Evolutionary conservation across 2,329 filamentous ascomycete genomes (phyloP).

Genomic region (Trichoderma brevicompactum): DNA sequence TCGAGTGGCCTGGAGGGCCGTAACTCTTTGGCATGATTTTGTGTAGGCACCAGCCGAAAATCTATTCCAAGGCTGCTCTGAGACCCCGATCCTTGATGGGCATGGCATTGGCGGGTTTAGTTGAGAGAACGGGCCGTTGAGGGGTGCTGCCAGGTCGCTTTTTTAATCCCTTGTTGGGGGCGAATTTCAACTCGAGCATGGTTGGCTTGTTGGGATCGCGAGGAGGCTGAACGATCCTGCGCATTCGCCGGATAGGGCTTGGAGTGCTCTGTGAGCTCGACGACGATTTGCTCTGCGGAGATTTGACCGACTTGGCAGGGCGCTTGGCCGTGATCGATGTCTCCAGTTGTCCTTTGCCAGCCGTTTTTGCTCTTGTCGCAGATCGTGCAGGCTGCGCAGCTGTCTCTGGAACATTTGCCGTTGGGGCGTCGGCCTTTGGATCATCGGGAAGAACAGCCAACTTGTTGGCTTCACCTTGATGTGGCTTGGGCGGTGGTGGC

Average conservation of each 20-base stretch:
- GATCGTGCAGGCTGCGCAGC: not conserved
- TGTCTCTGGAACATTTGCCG: not conserved
- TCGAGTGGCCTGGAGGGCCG: not conserved
- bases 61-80: conserved; percentile 31
- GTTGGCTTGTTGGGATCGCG: conserved; percentile 19
- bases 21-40: not conserved
- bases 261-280: not conserved
- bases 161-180: not conserved
- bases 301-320: not conserved
- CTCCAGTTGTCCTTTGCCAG: conserved; percentile 1
- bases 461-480: not conserved
- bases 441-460: not conserved
- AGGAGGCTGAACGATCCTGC: conserved; percentile 2
- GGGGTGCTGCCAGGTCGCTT: not conserved
- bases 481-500: not conserved
- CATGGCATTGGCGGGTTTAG: conserved; percentile 4
- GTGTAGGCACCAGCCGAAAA: conserved; percentile 30
- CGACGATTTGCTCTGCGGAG: not conserved
- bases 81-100: conserved; percentile 20
- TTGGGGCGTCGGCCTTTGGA: not conserved
- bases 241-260: conserved; percentile 6
- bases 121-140: not conserved
- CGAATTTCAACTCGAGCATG: conserved; percentile 22
- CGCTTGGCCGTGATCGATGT: not conserved
- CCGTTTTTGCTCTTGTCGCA: not conserved